phyloP scores from a whole-genome alignment of 176 grass and related monocot genomes.

The Phoenix dactylifera region DNA sequence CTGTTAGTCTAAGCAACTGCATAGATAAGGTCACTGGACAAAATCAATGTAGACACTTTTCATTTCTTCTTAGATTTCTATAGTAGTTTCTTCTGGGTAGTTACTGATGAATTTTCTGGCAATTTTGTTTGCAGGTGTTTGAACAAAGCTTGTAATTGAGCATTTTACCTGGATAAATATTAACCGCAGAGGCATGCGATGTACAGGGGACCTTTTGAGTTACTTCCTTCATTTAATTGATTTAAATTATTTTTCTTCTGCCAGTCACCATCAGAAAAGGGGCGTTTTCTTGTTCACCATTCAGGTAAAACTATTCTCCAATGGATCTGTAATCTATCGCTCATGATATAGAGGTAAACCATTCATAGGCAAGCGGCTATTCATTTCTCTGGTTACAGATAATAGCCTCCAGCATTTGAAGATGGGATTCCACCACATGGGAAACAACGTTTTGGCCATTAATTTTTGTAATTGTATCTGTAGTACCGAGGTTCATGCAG shows the following conservation, averaged over 20 bases:
- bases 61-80: too few relatives aligned
- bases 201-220: conserved; percentile 36
- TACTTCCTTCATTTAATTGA: conserved; percentile 41
- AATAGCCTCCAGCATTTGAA: conserved; percentile 6
- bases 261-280: conserved; percentile 19
- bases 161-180: conserved; percentile 19
- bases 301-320: background rate
- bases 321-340: background rate
- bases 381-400: conserved; percentile 9
- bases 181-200: conserved; percentile 15
- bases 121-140: conserved; percentile 33
- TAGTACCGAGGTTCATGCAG: conserved; percentile 44
- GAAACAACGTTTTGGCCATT: conserved; percentile 16
- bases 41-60: too few relatives aligned
- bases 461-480: conserved; percentile 52
- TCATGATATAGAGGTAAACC: conserved; percentile 1
- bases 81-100: too few relatives aligned
- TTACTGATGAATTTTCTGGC: too few relatives aligned
- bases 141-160: conserved; percentile 53
- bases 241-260: conserved; percentile 34
- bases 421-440: conserved; percentile 14
- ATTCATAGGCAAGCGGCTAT: background rate
- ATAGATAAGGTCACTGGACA: too few relatives aligned
- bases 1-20: too few relatives aligned
- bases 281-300: conserved; percentile 12